phyloP scores from a whole-genome alignment of 164 flowering plant species.

The Cinnamomum micranthum region DNA sequence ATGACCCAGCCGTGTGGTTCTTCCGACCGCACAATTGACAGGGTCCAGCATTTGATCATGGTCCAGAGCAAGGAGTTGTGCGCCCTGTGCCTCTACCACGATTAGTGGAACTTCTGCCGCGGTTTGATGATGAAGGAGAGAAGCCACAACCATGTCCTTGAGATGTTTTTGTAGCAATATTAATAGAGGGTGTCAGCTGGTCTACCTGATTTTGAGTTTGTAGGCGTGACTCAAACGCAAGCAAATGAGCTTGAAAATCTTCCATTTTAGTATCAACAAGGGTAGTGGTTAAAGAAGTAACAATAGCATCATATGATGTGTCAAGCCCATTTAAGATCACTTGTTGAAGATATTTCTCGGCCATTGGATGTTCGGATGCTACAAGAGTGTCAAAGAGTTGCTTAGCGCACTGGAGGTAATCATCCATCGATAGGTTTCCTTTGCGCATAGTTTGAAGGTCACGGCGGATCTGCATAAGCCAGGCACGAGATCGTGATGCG shows the following conservation, averaged over 20 bases:
- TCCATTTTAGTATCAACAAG: not conserved
- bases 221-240: not conserved
- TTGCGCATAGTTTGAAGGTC: not conserved
- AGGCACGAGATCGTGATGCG: not conserved
- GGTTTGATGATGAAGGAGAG: not conserved
- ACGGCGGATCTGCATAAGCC: not conserved
- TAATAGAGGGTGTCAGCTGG: not conserved
- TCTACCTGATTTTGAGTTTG: not conserved
- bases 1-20: not conserved
- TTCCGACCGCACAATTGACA: not conserved
- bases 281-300: not conserved
- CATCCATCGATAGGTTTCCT: not conserved
- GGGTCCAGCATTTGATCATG: not conserved
- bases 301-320: not conserved
- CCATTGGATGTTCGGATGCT: not conserved
- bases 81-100: no score
- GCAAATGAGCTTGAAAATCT: not conserved
- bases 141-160: not conserved
- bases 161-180: not conserved
- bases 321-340: not conserved
- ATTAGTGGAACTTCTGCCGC: no score
- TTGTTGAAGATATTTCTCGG: not conserved
- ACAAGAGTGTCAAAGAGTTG: not conserved
- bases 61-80: no score
- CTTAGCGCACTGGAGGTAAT: not conserved